A percentile compares a stretch with the other conserved stretches of the same genome.
These are phyloP conservation scores for Zelopaecilomyces penicillatus DNA, from an alignment of 2,329 filamentous ascomycete species.

Conservation along the genomic window DNA sequence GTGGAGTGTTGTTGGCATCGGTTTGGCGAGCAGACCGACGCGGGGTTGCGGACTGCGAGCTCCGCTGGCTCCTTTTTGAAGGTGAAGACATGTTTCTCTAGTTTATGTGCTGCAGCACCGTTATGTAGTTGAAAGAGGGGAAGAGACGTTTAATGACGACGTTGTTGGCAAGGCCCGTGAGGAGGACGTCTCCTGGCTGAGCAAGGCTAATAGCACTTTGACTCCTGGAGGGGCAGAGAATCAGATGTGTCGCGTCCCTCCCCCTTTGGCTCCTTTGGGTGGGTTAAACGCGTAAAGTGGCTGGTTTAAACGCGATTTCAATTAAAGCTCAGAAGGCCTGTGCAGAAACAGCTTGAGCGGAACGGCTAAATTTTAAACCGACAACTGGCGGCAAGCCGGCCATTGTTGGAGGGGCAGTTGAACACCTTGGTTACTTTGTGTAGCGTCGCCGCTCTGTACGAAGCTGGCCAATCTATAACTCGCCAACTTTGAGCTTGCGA, in stretches of 20 bases:
- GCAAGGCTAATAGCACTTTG: constrained; percentile 11
- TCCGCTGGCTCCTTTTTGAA: constrained; percentile 38
- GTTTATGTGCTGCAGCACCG: too few relatives aligned
- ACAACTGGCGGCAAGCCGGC: constrained; percentile 3
- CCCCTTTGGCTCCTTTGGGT: not conserved
- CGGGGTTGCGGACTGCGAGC: constrained; percentile 42
- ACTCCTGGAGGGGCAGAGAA: constrained; percentile 15
- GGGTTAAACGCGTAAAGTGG: constrained; percentile 33
- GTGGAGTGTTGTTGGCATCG: constrained; percentile 33
- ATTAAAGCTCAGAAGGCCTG: constrained; percentile 14
- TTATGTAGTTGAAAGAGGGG: too few relatives aligned
- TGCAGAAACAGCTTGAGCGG: constrained; percentile 15
- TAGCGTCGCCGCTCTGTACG: not conserved
- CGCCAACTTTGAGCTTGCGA: not conserved
- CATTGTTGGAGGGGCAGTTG: constrained; percentile 21
- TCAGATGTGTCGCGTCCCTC: constrained; percentile 15
- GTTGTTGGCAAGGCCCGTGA: too few relatives aligned
- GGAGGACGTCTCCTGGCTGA: too few relatives aligned
- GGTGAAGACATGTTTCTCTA: constrained; percentile 32
- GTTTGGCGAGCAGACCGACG: constrained; percentile 33
- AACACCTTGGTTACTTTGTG: constrained; percentile 10
- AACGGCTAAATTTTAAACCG: constrained; percentile 26
- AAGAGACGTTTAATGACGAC: not conserved
- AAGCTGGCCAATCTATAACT: not conserved
- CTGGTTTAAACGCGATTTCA: constrained; percentile 13